These are phyloP conservation scores for Cymbopogon citratus DNA, from an alignment of 176 grass and related monocot species.

Conservation along the genomic window DNA sequence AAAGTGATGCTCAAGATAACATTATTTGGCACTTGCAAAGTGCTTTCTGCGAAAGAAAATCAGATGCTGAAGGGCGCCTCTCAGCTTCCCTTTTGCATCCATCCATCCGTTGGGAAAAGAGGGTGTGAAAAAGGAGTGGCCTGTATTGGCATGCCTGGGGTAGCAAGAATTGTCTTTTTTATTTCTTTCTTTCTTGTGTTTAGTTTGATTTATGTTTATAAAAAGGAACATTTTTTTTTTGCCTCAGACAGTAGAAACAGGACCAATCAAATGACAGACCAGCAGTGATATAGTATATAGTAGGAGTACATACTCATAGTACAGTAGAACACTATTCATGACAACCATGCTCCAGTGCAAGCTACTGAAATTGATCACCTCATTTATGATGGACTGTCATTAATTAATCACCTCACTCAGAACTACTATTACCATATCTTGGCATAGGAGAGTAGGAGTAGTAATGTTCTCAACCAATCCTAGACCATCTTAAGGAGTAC, in stretches of 20 bases:
- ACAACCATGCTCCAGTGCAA: too few species aligned
- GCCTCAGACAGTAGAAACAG: neutral
- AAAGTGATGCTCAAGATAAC: neutral
- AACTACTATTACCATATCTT: too few species aligned
- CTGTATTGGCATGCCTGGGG: neutral
- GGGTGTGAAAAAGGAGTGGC: constrained; percentile 25
- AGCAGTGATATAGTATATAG: neutral
- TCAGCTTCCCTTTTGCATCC: neutral
- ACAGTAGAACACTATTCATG: too few species aligned
- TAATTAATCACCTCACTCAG: too few species aligned
- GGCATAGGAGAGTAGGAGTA: too few species aligned
- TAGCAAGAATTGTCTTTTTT: neutral
- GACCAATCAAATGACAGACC: neutral
- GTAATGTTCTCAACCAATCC: too few species aligned
- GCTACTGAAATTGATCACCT: too few species aligned
- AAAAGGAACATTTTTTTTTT: neutral
- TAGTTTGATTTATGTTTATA: too few species aligned
- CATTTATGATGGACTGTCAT: too few species aligned
- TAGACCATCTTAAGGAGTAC: too few species aligned
- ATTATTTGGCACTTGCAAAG: constrained; percentile 26
- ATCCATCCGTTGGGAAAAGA: neutral
- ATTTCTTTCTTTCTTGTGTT: neutral
- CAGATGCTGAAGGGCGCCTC: neutral
- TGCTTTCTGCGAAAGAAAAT: neutral
- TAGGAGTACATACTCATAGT: too few species aligned